Evolutionary conservation across 805 yeast species (phyloP).

Genomic region (Limtongozyma cylindracea): DNA sequence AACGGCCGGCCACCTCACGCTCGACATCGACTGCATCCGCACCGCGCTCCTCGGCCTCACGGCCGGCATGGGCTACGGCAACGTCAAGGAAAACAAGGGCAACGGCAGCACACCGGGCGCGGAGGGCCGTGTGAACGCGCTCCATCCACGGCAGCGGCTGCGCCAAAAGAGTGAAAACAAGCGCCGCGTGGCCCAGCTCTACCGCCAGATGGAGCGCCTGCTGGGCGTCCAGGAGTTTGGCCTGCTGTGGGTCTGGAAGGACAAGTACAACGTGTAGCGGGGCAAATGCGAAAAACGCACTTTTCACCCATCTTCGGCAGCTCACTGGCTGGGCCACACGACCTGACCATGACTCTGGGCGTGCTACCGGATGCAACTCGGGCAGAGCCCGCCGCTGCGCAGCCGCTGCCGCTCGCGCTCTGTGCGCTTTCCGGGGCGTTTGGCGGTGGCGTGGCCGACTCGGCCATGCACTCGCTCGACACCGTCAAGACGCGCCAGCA

Average conservation of each 20-base stretch:
- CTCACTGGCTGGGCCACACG: no score
- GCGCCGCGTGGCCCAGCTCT: conserved; percentile 7
- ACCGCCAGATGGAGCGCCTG: conserved; percentile 3
- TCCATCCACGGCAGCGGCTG: no score
- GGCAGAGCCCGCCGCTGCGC: no score
- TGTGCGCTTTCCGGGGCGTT: conserved; percentile 79
- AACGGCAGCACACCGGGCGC: no score
- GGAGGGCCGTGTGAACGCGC: no score
- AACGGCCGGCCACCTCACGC: conserved; percentile 4
- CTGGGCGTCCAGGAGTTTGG: conserved; percentile 7
- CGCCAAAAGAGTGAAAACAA: no score
- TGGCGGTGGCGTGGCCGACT: conserved; percentile 87
- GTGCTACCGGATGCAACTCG: no score
- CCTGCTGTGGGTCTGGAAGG: conserved; percentile 9
- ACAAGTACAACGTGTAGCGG: conserved; percentile 5
- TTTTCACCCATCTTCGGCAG: no score
- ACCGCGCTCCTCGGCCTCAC: conserved; percentile 5
- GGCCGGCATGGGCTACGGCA: conserved; percentile 5
- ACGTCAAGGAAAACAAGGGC: conserved; percentile 3
- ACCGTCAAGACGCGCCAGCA: conserved; percentile 96
- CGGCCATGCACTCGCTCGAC: conserved; percentile 85
- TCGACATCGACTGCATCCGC: conserved; percentile 4
- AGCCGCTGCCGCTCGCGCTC: conserved; percentile 23
- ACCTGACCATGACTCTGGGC: no score
- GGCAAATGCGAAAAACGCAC: no score